A percentile compares a stretch with the other conserved stretches of the same genome.
These are phyloP conservation scores for Grosmannia clavigera DNA, from an alignment of 2,329 filamentous ascomycete genomes.

Conservation along the genomic window DNA sequence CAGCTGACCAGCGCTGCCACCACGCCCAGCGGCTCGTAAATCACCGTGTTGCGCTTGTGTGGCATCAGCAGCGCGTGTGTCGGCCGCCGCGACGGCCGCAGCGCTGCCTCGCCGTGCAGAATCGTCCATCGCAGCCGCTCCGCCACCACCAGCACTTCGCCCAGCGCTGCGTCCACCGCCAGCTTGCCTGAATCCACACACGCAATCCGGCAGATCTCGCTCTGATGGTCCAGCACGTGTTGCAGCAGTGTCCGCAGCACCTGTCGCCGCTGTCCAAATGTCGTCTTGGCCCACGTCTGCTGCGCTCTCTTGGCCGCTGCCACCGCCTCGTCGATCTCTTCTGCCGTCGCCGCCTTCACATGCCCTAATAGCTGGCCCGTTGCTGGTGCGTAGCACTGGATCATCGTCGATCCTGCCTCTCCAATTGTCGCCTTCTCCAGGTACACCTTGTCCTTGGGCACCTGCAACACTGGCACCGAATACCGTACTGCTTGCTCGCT, in stretches of 20 bases:
- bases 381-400: slow-evolving; percentile 82
- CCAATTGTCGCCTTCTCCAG: slow-evolving; percentile 35
- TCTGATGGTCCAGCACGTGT: slow-evolving; percentile 79
- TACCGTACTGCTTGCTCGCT: slow-evolving; percentile 39
- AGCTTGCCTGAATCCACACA: slow-evolving; percentile 95
- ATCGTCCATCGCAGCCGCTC: slow-evolving; percentile 96
- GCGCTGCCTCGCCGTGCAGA: slow-evolving; percentile 71
- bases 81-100: slow-evolving; percentile 59
- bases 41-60: slow-evolving; percentile 86
- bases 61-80: slow-evolving; percentile 79
- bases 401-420: slow-evolving; percentile 50
- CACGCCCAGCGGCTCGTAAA: slow-evolving; percentile 86
- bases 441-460: slow-evolving; percentile 36
- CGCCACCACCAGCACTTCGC: slow-evolving; percentile 84
- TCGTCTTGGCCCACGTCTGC: slow-evolving; percentile 61
- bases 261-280: slow-evolving; percentile 61
- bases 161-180: slow-evolving; percentile 83
- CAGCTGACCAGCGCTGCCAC: slow-evolving; percentile 88
- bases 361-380: slow-evolving; percentile 74
- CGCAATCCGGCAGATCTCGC: slow-evolving; percentile 71
- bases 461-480: slow-evolving; percentile 47
- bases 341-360: slow-evolving; percentile 63
- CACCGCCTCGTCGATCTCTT: slow-evolving; percentile 69
- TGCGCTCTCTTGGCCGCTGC: slow-evolving; percentile 65
- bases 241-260: slow-evolving; percentile 73